Percentiles rank a stretch among this genome's conserved stretches.
Conservation (phyloP, 805 yeast genomes). For the Candida pseudofarinosa region DNA sequence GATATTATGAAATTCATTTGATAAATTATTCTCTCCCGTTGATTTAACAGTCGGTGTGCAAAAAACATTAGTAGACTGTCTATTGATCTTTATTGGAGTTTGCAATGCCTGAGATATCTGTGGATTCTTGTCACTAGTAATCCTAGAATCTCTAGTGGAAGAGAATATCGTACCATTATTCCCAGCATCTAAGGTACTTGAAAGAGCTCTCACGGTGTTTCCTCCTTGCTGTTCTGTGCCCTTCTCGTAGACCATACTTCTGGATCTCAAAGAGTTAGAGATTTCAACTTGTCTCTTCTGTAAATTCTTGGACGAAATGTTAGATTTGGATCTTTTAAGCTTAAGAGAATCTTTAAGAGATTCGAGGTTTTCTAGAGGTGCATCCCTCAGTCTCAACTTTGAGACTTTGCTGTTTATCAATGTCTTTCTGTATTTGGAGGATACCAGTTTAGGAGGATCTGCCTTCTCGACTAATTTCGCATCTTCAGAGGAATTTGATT, state of each 20-base stretch:
- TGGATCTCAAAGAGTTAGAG: constrained; percentile 13
- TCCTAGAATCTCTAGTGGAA: constrained; percentile 1
- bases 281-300: constrained; percentile 40
- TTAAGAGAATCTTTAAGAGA: constrained; percentile 16
- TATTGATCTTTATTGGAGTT: background rate
- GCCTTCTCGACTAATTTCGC: constrained; percentile 6
- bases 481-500: constrained; percentile 4
- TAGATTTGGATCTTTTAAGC: constrained; percentile 39
- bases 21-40: background rate
- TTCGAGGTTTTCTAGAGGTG: background rate
- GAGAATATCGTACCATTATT: constrained; percentile 20
- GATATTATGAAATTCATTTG: background rate
- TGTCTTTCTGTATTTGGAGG: constrained; percentile 10
- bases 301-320: constrained; percentile 33
- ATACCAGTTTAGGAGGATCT: constrained; percentile 3
- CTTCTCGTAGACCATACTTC: constrained; percentile 2
- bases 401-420: background rate
- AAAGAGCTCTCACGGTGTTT: constrained; percentile 8
- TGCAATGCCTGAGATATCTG: background rate
- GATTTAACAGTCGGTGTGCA: background rate
- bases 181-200: constrained; percentile 2
- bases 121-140: background rate
- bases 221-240: background rate
- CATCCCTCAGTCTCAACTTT: background rate
- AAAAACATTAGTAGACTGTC: constrained; percentile 14